These are phyloP conservation scores for Geotrichum bryndzae DNA, from an alignment of 1,139 yeast species.

Conservation along the genomic window DNA sequence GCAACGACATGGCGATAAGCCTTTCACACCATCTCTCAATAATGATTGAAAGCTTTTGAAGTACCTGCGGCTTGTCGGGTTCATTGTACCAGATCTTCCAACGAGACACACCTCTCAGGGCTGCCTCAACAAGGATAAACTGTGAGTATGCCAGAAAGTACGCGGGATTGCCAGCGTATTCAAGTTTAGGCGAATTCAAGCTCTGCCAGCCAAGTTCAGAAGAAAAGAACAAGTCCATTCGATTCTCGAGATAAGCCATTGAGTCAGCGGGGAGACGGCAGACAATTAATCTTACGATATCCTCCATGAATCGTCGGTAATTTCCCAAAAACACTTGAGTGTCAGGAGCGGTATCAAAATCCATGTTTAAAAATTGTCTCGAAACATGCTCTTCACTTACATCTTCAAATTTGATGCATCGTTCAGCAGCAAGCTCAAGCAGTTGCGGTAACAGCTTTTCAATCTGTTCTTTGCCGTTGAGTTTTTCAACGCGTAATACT, in stretches of 20 bases:
- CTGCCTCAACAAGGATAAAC: conserved; percentile 79
- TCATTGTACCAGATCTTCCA: conserved; percentile 89
- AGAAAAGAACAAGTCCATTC: conserved; percentile 67
- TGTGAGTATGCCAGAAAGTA: conserved; percentile 76
- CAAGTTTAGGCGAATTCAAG: conserved; percentile 49
- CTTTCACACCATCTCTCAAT: conserved; percentile 76
- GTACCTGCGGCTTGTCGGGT: conserved; percentile 55
- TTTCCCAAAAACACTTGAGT: conserved; percentile 69
- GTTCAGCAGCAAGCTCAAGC: conserved; percentile 69
- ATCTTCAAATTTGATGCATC: conserved; percentile 67
- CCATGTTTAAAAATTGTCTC: conserved; percentile 63
- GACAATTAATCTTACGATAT: conserved; percentile 78
- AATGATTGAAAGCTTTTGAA: conserved; percentile 51
- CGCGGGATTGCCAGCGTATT: conserved; percentile 58
- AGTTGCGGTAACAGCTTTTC: conserved; percentile 55
- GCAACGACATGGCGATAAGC: conserved; percentile 64
- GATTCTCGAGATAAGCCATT: conserved; percentile 69
- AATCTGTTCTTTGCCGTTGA: conserved; percentile 44
- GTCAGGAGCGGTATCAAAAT: conserved; percentile 85
- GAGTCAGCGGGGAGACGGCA: conserved; percentile 84
- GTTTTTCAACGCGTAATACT: conserved; percentile 72
- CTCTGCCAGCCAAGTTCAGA: conserved; percentile 68
- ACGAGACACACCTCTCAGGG: conserved; percentile 87
- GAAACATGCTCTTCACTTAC: conserved; percentile 62
- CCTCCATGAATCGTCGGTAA: conserved; percentile 81